Evolutionary conservation across 495 filamentous ascomycete genomes (phyloP), one percentile per base, ranked within the genome.

Genomic region (Penicillium macrosclerotiorum): DNA sequence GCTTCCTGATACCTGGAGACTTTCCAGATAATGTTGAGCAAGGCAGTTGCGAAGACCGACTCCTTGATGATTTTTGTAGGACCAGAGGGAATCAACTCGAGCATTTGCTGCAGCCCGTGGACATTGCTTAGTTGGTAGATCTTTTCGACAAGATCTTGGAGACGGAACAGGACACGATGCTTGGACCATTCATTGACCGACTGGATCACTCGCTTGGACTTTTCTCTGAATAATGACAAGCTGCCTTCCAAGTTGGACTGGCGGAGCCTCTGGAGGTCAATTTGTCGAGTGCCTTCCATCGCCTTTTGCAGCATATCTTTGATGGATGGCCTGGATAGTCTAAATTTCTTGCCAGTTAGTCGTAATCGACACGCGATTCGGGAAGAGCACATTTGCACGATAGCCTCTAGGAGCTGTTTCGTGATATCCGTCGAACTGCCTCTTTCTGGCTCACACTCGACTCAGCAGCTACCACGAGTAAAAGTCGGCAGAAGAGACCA

Each of bases 21-120:
- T 29, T 55, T 55, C 32, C 37, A 1, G 20, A 55, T 55, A 14
- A 51, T 51, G 38, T 55, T 51, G 5, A 46, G 8, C 1, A 50
- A 27, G 32, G 18, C 27, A 33, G 13, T 19, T 38, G 13, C 23
- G 2, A 37, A 47, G 7, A 18, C 5, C 16, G 52, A 14, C 13
- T 55, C 29, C 41, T 36, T 45, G 36, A 40, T 32, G 6, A 35
- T 19, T 2, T 41, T 38, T 5, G 22, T 40, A 23, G 20, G 37
- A 27, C 22, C 11, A n/a, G 20, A 26, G 20, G 45, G 31, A 20
- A 54, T 49, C 16, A 46, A 17, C 0, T 50, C 2, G 9, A 55
- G 14, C 9, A 55, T 20, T 2, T 42, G 7, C 8, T 37, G 22
- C 23, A 45, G 36, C 22, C 29, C 13, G 19, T 8, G 29, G 26